Percentiles rank a stretch among this genome's conserved stretches.
Evolutionary conservation across 1,284 basidiomycete species (phyloP).

Genomic region (Afroboletus lepidellus): DNA sequence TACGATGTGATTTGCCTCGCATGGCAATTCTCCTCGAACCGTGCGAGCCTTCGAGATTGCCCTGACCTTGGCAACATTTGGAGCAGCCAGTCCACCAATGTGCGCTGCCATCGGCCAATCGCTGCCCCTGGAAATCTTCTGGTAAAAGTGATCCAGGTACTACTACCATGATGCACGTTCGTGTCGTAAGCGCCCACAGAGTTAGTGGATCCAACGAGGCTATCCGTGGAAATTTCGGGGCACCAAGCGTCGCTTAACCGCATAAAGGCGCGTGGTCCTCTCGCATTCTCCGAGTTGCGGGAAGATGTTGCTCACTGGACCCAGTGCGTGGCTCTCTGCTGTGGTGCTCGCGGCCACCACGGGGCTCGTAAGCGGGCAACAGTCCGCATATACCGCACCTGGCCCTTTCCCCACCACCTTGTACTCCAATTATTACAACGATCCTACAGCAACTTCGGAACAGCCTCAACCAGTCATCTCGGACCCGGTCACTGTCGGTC

Average conservation of each 20-base stretch:
- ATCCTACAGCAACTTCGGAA: constrained; percentile 63
- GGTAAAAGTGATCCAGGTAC: too few relatives aligned
- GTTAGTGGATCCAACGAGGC: neutral
- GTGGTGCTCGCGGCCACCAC: constrained; percentile 10
- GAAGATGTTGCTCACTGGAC: constrained; percentile 12
- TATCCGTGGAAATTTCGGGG: constrained; percentile 9
- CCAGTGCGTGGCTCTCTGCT: constrained; percentile 1
- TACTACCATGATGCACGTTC: constrained; percentile 21
- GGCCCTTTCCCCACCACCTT: constrained; percentile 65
- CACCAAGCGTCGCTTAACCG: neutral
- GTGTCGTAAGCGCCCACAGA: constrained; percentile 5
- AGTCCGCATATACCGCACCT: constrained; percentile 55
- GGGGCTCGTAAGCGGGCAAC: constrained; percentile 14
- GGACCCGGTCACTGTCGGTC: constrained; percentile 59
- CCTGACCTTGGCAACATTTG: too few relatives aligned
- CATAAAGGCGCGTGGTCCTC: constrained; percentile 1
- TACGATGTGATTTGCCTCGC: constrained; percentile 10
- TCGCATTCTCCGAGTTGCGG: neutral
- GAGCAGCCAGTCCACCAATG: too few relatives aligned
- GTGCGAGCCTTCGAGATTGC: too few relatives aligned
- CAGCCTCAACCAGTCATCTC: constrained; percentile 72
- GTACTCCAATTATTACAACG: constrained; percentile 66
- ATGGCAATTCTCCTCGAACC: neutral
- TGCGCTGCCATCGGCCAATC: too few relatives aligned
- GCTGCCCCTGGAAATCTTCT: too few relatives aligned